A percentile compares a stretch with the other conserved stretches of the same genome.
phyloP scores from a whole-genome alignment of 306 rosid species.

The Lupinus albus region DNA sequence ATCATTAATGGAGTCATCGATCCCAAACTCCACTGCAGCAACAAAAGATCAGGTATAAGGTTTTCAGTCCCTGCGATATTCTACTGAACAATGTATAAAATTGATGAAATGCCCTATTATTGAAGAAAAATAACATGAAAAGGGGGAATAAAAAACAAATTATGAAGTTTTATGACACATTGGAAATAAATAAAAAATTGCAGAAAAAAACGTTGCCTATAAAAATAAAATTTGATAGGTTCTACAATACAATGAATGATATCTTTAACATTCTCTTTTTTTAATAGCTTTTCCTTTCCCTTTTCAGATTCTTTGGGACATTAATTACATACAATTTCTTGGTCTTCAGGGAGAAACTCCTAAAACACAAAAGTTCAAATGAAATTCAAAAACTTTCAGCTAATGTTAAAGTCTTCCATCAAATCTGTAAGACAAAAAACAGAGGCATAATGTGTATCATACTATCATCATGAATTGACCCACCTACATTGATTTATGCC shows the following conservation, averaged over 20 bases:
- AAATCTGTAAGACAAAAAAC: not conserved
- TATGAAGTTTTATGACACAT: too few species aligned
- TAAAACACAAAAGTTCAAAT: constrained; percentile 3
- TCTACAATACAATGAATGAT: not conserved
- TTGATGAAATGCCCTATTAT: not conserved
- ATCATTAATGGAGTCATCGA: constrained; percentile 56
- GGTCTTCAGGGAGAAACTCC: not conserved
- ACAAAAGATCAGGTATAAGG: constrained; percentile 35
- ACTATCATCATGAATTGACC: not conserved
- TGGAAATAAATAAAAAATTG: not conserved
- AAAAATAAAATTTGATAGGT: not conserved
- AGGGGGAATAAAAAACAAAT: not conserved
- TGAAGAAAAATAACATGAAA: constrained; percentile 12
- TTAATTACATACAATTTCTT: not conserved
- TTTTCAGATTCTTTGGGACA: not conserved
- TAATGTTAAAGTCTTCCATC: not conserved
- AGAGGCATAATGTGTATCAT: not conserved
- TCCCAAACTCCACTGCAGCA: constrained; percentile 83
- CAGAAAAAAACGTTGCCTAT: too few species aligned
- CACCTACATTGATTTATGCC: too few species aligned
- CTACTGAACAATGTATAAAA: constrained; percentile 25
- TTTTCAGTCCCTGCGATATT: constrained; percentile 31
- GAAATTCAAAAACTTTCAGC: not conserved
- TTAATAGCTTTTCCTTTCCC: not conserved
- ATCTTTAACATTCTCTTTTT: not conserved